These are phyloP conservation scores for Byssothecium circinans DNA, from an alignment of 2,329 filamentous ascomycete genomes.

Conservation along the genomic window DNA sequence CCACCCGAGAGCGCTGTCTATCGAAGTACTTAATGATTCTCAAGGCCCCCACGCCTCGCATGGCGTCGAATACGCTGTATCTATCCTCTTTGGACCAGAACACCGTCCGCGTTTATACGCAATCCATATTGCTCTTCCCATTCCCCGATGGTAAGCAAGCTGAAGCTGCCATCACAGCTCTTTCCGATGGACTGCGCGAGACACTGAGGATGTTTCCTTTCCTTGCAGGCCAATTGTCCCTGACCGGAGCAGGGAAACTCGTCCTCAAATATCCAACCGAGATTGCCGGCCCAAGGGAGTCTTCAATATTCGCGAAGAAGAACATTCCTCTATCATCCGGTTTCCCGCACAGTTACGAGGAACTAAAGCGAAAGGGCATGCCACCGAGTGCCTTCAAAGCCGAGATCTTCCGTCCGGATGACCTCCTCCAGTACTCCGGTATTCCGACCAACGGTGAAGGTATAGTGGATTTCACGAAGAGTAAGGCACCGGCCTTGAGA, in stretches of 20 bases:
- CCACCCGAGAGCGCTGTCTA: slow-evolving; percentile 16
- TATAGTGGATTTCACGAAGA: slow-evolving; percentile 26
- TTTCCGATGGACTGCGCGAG: slow-evolving; percentile 24
- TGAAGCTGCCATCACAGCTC: slow-evolving; percentile 29
- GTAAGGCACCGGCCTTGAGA: slow-evolving; percentile 33
- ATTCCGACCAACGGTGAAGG: slow-evolving; percentile 33
- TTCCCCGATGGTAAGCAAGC: slow-evolving; percentile 31
- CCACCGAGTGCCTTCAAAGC: slow-evolving; percentile 35
- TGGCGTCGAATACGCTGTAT: slow-evolving; percentile 27
- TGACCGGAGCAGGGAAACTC: slow-evolving; percentile 31
- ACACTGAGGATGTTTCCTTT: slow-evolving; percentile 32
- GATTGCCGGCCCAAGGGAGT: slow-evolving; percentile 18
- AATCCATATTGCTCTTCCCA: slow-evolving; percentile 34
- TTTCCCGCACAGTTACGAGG: slow-evolving; percentile 29
- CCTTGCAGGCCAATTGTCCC: slow-evolving; percentile 33
- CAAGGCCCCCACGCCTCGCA: slow-evolving; percentile 23
- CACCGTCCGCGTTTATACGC: slow-evolving; percentile 36
- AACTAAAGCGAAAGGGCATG: slow-evolving; percentile 36
- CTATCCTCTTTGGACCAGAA: slow-evolving; percentile 37
- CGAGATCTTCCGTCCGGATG: slow-evolving; percentile 33
- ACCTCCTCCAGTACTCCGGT: slow-evolving; percentile 29
- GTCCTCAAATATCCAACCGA: slow-evolving; percentile 28
- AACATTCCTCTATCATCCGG: slow-evolving; percentile 17
- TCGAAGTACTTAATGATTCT: slow-evolving; percentile 28
- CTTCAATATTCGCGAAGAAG: slow-evolving; percentile 25